Conservation (phyloP, 2,329 filamentous ascomycete genomes). For the Colletotrichum camelliae region DNA sequence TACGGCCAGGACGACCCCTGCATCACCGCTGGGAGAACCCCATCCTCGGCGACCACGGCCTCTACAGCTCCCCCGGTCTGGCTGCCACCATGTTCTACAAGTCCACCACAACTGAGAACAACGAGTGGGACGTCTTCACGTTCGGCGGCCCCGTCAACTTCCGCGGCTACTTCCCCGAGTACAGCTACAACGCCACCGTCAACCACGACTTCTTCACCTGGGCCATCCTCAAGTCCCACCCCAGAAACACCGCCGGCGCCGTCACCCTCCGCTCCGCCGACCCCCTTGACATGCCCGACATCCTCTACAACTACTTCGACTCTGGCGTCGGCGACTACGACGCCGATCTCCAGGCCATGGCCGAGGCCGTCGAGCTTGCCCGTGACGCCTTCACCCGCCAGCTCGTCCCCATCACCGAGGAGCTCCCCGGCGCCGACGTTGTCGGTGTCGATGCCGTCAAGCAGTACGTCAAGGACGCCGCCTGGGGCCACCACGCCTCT, state of each 20-base stretch:
- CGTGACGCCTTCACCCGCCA: slow-evolving; percentile 45
- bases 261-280: slow-evolving; percentile 66
- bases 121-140: slow-evolving; percentile 36
- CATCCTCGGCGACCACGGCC: slow-evolving; percentile 46
- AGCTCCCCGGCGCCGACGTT: slow-evolving; percentile 24
- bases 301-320: slow-evolving; percentile 67
- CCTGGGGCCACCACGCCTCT: slow-evolving; percentile 39
- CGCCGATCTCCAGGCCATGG: slow-evolving; percentile 57
- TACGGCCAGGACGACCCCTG: slow-evolving; percentile 38
- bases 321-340: slow-evolving; percentile 51
- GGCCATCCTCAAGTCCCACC: slow-evolving; percentile 65
- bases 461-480: slow-evolving; percentile 32
- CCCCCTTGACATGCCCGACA: slow-evolving; percentile 67
- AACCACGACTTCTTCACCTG: slow-evolving; percentile 47
- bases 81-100: slow-evolving; percentile 31
- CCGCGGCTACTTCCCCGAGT: slow-evolving; percentile 44
- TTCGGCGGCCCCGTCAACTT: slow-evolving; percentile 45
- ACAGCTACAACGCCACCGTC: slow-evolving; percentile 32
- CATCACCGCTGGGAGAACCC: slow-evolving; percentile 32
- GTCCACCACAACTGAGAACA: slow-evolving; percentile 29
- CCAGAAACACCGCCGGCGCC: slow-evolving; percentile 65
- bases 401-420: slow-evolving; percentile 23
- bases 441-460: slow-evolving; percentile 21
- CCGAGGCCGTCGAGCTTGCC: slow-evolving; percentile 59
- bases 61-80: slow-evolving; percentile 28